These are phyloP conservation scores for Penicillium pulvis DNA, from an alignment of 495 filamentous ascomycete genomes.

Conservation along the genomic window DNA sequence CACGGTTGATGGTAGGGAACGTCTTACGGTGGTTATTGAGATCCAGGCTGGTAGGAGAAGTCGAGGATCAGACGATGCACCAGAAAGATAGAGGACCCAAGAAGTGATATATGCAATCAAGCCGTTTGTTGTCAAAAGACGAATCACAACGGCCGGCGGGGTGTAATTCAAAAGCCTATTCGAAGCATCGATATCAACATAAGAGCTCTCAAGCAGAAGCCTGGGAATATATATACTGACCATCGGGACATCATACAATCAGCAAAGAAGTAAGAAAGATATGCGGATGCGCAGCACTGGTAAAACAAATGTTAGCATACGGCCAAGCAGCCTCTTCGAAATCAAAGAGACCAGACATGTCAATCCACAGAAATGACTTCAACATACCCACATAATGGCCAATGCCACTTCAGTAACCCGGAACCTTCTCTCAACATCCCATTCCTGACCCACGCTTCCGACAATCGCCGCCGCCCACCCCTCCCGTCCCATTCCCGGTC, in stretches of 20 bases:
- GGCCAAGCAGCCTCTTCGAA: not conserved
- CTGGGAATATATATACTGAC: conserved; percentile 44
- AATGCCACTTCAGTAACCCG: conserved; percentile 76
- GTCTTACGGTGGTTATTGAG: conserved; percentile 69
- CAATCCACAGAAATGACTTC: not conserved
- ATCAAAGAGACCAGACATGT: not conserved
- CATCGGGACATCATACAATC: conserved; percentile 92
- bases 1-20: conserved; percentile 5
- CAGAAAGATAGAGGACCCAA: conserved; percentile 75
- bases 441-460: conserved; percentile 48
- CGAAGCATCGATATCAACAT: conserved; percentile 4
- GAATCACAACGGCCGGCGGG: conserved; percentile 79
- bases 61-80: conserved; percentile 72
- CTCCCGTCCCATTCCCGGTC: conserved; percentile 48
- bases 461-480: conserved; percentile 49
- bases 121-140: conserved; percentile 76
- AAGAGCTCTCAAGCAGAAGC: not conserved
- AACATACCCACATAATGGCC: conserved; percentile 80
- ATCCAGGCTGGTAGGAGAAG: conserved; percentile 86
- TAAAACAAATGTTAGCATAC: conserved; percentile 8
- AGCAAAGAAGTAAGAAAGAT: conserved; percentile 87
- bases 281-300: conserved; percentile 79
- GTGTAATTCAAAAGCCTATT: conserved; percentile 84
- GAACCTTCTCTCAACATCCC: conserved; percentile 59
- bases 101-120: conserved; percentile 81